These are phyloP conservation scores for Globisporangium canariense DNA, from an alignment of 352 stramenopile species.

Conservation along the genomic window DNA sequence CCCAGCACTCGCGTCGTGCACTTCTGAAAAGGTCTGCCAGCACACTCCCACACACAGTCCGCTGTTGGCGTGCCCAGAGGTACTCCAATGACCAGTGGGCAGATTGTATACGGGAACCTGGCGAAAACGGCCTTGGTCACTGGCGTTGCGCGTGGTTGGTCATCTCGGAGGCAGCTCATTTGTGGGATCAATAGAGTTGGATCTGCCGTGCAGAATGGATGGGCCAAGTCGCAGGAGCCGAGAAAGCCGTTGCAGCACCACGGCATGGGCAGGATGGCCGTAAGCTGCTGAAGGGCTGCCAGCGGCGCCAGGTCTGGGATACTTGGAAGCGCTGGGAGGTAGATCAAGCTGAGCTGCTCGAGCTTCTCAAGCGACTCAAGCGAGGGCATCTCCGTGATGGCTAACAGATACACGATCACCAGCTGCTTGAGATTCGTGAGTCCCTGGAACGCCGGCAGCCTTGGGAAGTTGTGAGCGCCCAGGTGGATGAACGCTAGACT, in stretches of 20 bases:
- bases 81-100: neutral
- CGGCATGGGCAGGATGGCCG: neutral
- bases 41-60: neutral
- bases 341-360: conserved; percentile 18
- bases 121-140: neutral
- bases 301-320: conserved; percentile 18
- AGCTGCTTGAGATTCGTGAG: conserved; percentile 30
- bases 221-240: neutral
- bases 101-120: neutral
- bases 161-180: neutral
- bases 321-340: conserved; percentile 12
- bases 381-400: conserved; percentile 23
- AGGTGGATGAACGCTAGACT: conserved; percentile 38
- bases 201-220: neutral
- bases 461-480: conserved; percentile 23
- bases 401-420: conserved; percentile 20
- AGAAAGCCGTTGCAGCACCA: conserved; percentile 1
- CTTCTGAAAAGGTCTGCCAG: too few relatives aligned
- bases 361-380: conserved; percentile 13
- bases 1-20: too few relatives aligned
- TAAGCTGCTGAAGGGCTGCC: neutral
- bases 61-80: neutral
- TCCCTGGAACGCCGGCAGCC: conserved; percentile 26
- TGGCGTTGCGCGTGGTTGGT: neutral
- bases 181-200: neutral